Evolutionary conservation across 2,329 filamentous ascomycete genomes (phyloP).

Genomic region (Dryadomyces quercus-mongolicae): DNA sequence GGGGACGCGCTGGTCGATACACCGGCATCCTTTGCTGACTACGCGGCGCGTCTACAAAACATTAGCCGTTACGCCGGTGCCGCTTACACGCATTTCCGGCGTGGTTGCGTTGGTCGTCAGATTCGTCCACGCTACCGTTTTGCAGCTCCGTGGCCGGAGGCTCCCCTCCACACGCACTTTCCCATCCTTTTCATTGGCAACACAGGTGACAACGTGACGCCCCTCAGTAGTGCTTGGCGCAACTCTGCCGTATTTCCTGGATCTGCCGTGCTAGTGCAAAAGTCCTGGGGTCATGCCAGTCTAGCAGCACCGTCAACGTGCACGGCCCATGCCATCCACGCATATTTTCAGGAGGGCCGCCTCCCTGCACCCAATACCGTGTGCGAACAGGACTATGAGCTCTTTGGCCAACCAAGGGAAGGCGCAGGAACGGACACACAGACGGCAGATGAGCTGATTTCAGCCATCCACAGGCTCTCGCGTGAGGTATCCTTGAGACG

Average conservation of each 20-base stretch:
- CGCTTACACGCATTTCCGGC: conserved; percentile 26
- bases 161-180: conserved; percentile 20
- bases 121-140: conserved; percentile 27
- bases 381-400: conserved; percentile 8
- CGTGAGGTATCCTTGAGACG: neutral
- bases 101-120: conserved; percentile 26
- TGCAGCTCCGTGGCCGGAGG: conserved; percentile 15
- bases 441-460: neutral
- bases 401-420: neutral
- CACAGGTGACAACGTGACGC: conserved; percentile 32
- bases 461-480: neutral
- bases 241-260: conserved; percentile 12
- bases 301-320: conserved; percentile 30
- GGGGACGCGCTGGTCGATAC: conserved; percentile 19
- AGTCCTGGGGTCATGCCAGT: conserved; percentile 34
- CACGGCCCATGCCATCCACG: conserved; percentile 24
- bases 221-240: conserved; percentile 22
- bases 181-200: conserved; percentile 32
- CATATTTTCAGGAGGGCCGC: conserved; percentile 31
- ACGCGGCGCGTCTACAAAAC: conserved; percentile 20
- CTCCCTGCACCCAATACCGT: conserved; percentile 22
- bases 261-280: conserved; percentile 33
- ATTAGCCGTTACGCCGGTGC: conserved; percentile 31
- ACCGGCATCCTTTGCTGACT: conserved; percentile 22
- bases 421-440: no score